Evolutionary conservation across 352 stramenopile species (phyloP).

Genomic region (Blastocystis sp.): DNA sequence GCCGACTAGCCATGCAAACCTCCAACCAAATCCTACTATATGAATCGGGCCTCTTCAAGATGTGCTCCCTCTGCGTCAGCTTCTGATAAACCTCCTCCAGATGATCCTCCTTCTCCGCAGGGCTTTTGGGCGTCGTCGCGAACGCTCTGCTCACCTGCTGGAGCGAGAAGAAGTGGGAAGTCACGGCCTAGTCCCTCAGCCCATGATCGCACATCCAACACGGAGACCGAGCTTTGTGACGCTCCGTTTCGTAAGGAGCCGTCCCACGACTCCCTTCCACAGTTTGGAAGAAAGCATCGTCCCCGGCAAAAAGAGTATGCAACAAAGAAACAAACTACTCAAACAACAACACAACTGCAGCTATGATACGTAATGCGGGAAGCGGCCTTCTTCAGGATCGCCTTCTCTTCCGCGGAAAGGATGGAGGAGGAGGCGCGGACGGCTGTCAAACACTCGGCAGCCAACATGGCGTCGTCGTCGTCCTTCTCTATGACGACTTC

Average conservation of each 20-base stretch:
- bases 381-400: background rate
- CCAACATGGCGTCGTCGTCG: background rate
- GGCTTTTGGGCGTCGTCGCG: background rate
- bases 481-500: background rate
- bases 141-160: background rate
- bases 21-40: conserved; percentile 80
- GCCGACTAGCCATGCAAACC: conserved; percentile 77
- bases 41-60: conserved; percentile 94
- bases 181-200: background rate
- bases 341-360: conserved; percentile 30
- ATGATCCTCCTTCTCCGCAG: background rate
- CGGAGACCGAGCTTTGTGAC: background rate
- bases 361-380: background rate
- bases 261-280: background rate
- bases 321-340: conserved; percentile 1
- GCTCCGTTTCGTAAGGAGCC: background rate
- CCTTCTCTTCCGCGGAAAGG: conserved; percentile 1
- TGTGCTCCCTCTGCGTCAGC: conserved; percentile 96
- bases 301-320: background rate
- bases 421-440: background rate
- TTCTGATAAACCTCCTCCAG: conserved; percentile 89
- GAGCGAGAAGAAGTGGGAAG: background rate
- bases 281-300: background rate
- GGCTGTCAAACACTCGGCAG: background rate
- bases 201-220: background rate